Conservation (phyloP, 192 early-diverging fungal genomes). For the Coemansia sp. region DNA sequence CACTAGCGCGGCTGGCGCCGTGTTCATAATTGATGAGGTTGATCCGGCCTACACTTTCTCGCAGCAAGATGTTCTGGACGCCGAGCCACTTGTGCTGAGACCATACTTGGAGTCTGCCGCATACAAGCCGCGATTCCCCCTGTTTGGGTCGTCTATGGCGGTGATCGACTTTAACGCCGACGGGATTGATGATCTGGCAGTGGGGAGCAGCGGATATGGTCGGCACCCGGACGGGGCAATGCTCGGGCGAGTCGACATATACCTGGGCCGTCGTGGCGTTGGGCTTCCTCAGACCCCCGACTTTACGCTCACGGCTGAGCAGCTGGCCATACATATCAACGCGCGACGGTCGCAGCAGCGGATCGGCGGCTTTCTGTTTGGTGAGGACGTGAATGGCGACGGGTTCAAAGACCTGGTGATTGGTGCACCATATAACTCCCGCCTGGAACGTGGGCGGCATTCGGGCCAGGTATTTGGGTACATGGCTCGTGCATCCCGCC, state of each 20-base stretch:
- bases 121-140: conserved; percentile 11
- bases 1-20: conserved; percentile 48
- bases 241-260: conserved; percentile 65
- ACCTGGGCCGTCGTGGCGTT: conserved; percentile 56
- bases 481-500: conserved; percentile 10
- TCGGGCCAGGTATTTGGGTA: conserved; percentile 53
- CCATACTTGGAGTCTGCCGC: conserved; percentile 15
- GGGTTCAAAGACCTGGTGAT: conserved; percentile 65
- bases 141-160: conserved; percentile 75
- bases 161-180: conserved; percentile 83
- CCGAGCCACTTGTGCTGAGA: conserved; percentile 37
- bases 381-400: conserved; percentile 63
- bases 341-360: conserved; percentile 19
- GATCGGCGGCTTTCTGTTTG: conserved; percentile 50
- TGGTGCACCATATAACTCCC: conserved; percentile 60
- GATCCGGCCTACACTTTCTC: conserved; percentile 10
- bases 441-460: conserved; percentile 21
- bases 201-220: conserved; percentile 61
- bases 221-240: conserved; percentile 19
- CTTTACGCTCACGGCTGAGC: conserved; percentile 40
- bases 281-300: conserved; percentile 55
- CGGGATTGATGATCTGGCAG: conserved; percentile 82
- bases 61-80: conserved; percentile 48
- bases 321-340: conserved; percentile 19
- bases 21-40: conserved; percentile 48